phyloP scores from a whole-genome alignment of 2,329 filamentous ascomycete genomes.

The Colletotrichum musae region DNA sequence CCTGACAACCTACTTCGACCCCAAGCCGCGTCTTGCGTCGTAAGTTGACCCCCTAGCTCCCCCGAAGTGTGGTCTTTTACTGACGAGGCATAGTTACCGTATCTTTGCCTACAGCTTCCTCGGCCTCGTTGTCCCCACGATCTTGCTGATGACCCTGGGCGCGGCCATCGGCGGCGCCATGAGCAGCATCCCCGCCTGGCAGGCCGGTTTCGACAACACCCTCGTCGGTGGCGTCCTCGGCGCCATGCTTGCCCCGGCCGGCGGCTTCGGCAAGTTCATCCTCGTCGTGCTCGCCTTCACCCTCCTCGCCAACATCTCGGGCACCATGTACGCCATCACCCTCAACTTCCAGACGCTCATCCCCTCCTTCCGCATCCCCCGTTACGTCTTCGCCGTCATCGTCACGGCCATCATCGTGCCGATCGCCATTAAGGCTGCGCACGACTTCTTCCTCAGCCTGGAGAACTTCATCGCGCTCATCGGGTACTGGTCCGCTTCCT shows the following conservation, averaged over 20 bases:
- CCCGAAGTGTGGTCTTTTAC: not conserved
- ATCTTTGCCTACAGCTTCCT: conserved; percentile 71
- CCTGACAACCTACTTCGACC: conserved; percentile 73
- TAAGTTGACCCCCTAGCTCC: conserved; percentile 47
- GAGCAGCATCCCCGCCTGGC: conserved; percentile 49
- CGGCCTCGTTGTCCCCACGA: conserved; percentile 61
- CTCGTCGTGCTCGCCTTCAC: conserved; percentile 55
- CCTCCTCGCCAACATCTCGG: conserved; percentile 55
- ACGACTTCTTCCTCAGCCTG: conserved; percentile 57
- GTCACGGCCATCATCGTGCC: conserved; percentile 58
- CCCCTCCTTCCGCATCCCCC: conserved; percentile 54
- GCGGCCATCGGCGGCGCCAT: conserved; percentile 55
- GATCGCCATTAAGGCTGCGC: conserved; percentile 56
- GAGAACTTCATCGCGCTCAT: conserved; percentile 62
- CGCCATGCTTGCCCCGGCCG: conserved; percentile 50
- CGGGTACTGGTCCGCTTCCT: conserved; percentile 62
- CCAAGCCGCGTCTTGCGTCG: conserved; percentile 62
- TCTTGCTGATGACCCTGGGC: conserved; percentile 56
- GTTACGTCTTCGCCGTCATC: conserved; percentile 57
- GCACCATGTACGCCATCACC: conserved; percentile 56
- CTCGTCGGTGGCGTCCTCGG: conserved; percentile 50
- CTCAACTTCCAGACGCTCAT: conserved; percentile 58
- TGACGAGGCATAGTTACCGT: conserved; percentile 47
- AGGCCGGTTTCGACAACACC: conserved; percentile 47
- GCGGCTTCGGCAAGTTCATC: conserved; percentile 54